Evolutionary conservation across 768 basidiomycete species (phyloP).

Genomic region (Pseudohyphozyma bogoriensis): DNA sequence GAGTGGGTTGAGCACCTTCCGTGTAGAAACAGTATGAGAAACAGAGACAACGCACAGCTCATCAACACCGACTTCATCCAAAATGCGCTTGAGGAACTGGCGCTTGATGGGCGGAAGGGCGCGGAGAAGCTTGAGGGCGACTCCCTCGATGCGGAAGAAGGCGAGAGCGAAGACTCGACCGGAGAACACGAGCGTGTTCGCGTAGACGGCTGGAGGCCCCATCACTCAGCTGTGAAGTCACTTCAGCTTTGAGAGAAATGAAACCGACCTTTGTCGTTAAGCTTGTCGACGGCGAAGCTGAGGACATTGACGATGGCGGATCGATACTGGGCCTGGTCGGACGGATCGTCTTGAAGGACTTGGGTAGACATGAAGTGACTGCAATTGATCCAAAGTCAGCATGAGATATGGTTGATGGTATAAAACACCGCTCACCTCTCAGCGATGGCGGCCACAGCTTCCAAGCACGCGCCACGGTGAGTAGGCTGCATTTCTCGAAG

Average conservation of each 20-base stretch:
- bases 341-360: constrained; percentile 31
- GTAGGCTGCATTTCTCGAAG: constrained; percentile 39
- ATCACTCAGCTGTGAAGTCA: background rate
- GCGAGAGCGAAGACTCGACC: constrained; percentile 42
- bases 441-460: constrained; percentile 39
- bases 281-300: constrained; percentile 42
- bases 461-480: constrained; percentile 41
- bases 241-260: background rate
- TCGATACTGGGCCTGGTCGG: constrained; percentile 35
- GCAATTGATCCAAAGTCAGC: background rate
- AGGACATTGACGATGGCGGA: constrained; percentile 37
- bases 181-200: constrained; percentile 43
- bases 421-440: constrained; percentile 37
- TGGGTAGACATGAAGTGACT: constrained; percentile 38
- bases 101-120: constrained; percentile 40
- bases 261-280: constrained; percentile 40
- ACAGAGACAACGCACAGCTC: constrained; percentile 20
- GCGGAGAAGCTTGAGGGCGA: constrained; percentile 41
- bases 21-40: too few species aligned
- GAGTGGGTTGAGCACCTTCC: background rate
- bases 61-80: constrained; percentile 26
- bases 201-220: constrained; percentile 37
- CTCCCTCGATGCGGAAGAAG: constrained; percentile 43
- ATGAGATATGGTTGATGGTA: background rate
- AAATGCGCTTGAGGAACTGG: constrained; percentile 38